Evolutionary conservation across 2,329 filamentous ascomycete species (phyloP), one percentile per base, ranked within the genome.

Genomic region (Chaetomiaceae sp.): DNA sequence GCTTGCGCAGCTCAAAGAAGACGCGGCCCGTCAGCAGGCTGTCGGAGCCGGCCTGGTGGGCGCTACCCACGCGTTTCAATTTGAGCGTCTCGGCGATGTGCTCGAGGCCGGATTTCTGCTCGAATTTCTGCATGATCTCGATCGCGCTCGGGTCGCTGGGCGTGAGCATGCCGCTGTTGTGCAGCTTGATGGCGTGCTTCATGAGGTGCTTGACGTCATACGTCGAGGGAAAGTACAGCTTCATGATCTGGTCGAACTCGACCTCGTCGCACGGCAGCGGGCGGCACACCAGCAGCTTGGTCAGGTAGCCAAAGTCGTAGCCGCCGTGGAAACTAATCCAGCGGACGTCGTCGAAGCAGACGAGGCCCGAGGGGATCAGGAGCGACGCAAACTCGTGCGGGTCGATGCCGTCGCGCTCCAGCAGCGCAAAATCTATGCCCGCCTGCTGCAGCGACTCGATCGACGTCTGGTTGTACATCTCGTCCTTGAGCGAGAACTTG

Each of bases 261-360:
- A 85, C 81, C 68, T 97, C 94, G 62, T 95, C 90, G 62, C 91
- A 88, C 0, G 94, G 94, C 7, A 99, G 78, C 40, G 87, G 83
- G 61, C 85, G 81, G 71, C 88, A 88, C 53, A 89, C 86, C 69
- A 99, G 85, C 54, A 96, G 84, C 73, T 99, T 99, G 66, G 95
- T 91, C 43, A 99, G 78, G 66, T 97, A 97, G 45, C 91, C 94
- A 71, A 99, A 97, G 74, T 99, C 94, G 72, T 99, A 99, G 56
- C 92, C 94, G 25, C 90, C 94, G 70, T 99, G 94, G 73, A 97
- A 97, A 4, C 90, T 95, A 59, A 99, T 89, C 94, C 94, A 99
- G 68, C 90, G 87, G 51, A 96, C 88, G 54, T 95, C 85, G 36
- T 94, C 85, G 60, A 89, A 84, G 64, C 94, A 87, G 12, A 95